Base-by-base conservation (phyloP, 2,329 filamentous ascomycete species). In the Zopfia rhizophila region DNA sequence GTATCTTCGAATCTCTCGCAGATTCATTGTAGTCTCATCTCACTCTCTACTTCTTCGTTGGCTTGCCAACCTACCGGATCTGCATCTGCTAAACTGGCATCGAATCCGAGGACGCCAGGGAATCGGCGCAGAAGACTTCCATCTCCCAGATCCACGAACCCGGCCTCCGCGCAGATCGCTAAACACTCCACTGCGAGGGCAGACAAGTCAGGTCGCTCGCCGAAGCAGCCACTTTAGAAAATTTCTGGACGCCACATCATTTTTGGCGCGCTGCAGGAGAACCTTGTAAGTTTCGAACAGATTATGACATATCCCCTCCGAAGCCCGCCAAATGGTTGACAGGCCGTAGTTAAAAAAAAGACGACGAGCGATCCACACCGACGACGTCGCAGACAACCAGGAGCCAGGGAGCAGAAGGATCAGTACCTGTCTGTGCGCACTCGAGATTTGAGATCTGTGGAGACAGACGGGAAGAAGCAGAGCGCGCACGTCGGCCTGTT, bases 401-500 rank as follows among this genome's bases (percentile, higher is more conserved):
- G 49, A 51, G 52, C 48, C 58, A 59, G 58, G 62, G 48, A 59
- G 39, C 49, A 31, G 51, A 45, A 42, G 58, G 60, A 55, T 50
- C 51, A 48, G 56, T 60, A 53, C 58, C 60, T 66, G 66, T 65
- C 65, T 58, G 66, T 68, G 64, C 65, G 49, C 37, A 8, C 27
- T 61, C 43, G 52, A 49, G 58, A 63, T 63, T 65, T 52, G 55
- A 68, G 61, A 67, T 70, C 65, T 68, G 64, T 66, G 67, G 62
- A 64, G 67, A 62, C 61, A 38, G 46, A 29, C 59, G 63, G 65
- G 58, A 71, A 67, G 61, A 66, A 70, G 65, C 65, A 69, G 68
- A 68, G 65, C 50, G 58, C 60, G 60, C 56, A 45, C 44, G 46
- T 52, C 52, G 62, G 57, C 48, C 60, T 61, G 45, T 46, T 38